Evolutionary conservation across 768 basidiomycete genomes (phyloP).

Genomic region (Xerocomus brunneocitrinus): DNA sequence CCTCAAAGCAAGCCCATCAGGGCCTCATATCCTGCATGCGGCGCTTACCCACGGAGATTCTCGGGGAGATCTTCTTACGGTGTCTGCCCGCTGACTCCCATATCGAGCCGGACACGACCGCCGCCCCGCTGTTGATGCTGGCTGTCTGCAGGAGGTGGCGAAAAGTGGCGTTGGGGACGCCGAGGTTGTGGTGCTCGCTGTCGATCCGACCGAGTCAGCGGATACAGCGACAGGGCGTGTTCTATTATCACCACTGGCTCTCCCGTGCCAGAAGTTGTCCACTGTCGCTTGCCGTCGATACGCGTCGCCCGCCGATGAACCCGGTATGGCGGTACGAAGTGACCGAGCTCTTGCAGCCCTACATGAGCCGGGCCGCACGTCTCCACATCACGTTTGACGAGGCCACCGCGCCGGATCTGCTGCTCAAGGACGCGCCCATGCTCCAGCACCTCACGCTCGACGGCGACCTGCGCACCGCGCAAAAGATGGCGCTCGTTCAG

Average conservation of each 20-base stretch:
- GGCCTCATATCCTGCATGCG: conserved; percentile 30
- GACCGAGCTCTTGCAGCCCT: conserved; percentile 20
- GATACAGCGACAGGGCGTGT: conserved; percentile 9
- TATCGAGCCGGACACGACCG: conserved; percentile 19
- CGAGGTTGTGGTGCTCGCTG: conserved; percentile 47
- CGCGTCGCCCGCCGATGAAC: conserved; percentile 7
- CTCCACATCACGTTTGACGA: conserved; percentile 14
- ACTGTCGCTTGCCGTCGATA: conserved; percentile 20
- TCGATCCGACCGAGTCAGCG: conserved; percentile 8
- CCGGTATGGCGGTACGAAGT: conserved; percentile 21
- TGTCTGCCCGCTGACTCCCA: conserved; percentile 28
- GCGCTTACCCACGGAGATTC: conserved; percentile 41
- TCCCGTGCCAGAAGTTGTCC: conserved; percentile 17
- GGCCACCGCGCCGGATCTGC: conserved; percentile 3
- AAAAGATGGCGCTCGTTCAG: conserved; percentile 9
- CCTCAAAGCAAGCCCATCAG: conserved; percentile 18
- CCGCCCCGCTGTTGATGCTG: conserved; percentile 37
- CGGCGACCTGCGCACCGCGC: conserved; percentile 2
- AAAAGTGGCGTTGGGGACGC: conserved; percentile 33
- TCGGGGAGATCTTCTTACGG: conserved; percentile 42
- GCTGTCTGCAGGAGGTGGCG: conserved; percentile 43
- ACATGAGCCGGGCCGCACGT: conserved; percentile 6
- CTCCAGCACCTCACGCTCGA: conserved; percentile 17
- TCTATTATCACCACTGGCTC: conserved; percentile 17
- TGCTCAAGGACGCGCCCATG: conserved; percentile 18